Evolutionary conservation across 129 eudicot species (phyloP), one percentile per base, ranked within the genome.

Genomic region (Lactuca saligna): DNA sequence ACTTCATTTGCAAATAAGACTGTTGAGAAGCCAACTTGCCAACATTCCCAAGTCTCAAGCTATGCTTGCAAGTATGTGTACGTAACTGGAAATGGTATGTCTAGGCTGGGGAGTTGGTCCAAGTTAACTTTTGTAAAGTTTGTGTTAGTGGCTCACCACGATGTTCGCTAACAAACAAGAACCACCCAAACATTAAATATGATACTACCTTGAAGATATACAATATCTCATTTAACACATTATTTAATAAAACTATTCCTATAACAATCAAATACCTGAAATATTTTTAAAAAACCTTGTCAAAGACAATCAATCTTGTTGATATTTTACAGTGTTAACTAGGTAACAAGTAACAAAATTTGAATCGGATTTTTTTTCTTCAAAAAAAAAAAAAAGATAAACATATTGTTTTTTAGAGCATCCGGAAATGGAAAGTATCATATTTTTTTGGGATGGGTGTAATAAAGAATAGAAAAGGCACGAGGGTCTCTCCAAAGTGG

Each of bases 61-160:
- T 42, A 14, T 42, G 8, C 13, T 8, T 42, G 14, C 49, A 42
- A 42, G 49, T 42, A 42, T 46, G 12, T 37, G 51, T 17, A 46
- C 15, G 63, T n/a, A 9, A 60, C n/a, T 67, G 63, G 53, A 58
- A 48, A 75, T n/a, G 57, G 48, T 17, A 13, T 56, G 50, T 58
- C 39, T 33, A 65, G 65, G 42, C 68, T 67, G 77, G 63, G 63
- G 34, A 35, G 63, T 14, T 29, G 20, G 75, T 67, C 70, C 70
- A 76, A 67, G 62, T 17, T 8, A 76, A 31, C 75, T 68, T 76
- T 68, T 37, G 38, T 33, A 68, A 61, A 65, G 79, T n/a, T 17
- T 20, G 69, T 61, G 54, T 61, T 69, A 76, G 81, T 68, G 76
- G 81, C 64, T 20, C 32, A 76, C 32, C 69, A 46, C 61, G 75